These are phyloP conservation scores for Plectosphaerella plurivora DNA, from an alignment of 2,329 filamentous ascomycete genomes.

Conservation along the genomic window DNA sequence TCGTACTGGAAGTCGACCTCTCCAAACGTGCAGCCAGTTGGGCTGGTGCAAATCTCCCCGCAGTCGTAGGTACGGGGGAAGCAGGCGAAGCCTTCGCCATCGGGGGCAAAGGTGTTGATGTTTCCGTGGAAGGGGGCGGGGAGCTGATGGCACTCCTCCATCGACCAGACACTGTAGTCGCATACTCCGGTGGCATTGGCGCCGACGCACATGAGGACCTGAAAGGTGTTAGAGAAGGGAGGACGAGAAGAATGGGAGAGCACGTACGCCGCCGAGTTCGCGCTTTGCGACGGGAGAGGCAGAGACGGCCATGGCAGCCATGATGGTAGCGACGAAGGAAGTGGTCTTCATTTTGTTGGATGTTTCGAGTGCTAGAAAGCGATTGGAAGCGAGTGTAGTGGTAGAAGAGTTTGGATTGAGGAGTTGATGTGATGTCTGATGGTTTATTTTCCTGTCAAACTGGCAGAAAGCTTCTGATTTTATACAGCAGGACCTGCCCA, in stretches of 20 bases:
- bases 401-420: neutral
- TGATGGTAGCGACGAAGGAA: conserved; percentile 3
- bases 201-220: conserved; percentile 48
- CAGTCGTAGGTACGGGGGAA: conserved; percentile 38
- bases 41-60: conserved; percentile 40
- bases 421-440: neutral
- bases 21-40: conserved; percentile 49
- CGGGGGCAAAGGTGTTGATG: conserved; percentile 44
- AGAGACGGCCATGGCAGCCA: conserved; percentile 15
- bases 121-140: conserved; percentile 32
- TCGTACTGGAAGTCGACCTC: conserved; percentile 38
- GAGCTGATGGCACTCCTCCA: conserved; percentile 43
- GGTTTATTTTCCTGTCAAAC: neutral
- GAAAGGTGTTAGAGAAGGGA: neutral
- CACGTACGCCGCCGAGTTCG: conserved; percentile 42
- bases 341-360: conserved; percentile 22
- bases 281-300: conserved; percentile 32
- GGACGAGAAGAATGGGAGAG: neutral
- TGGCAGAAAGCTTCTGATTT: too few relatives aligned
- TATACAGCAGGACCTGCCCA: too few relatives aligned
- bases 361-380: neutral
- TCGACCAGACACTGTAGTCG: conserved; percentile 34
- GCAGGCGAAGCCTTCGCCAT: conserved; percentile 44
- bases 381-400: too few relatives aligned
- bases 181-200: conserved; percentile 44